These are phyloP conservation scores for Diaporthe amygdali DNA, from an alignment of 2,329 filamentous ascomycete species.

Conservation along the genomic window DNA sequence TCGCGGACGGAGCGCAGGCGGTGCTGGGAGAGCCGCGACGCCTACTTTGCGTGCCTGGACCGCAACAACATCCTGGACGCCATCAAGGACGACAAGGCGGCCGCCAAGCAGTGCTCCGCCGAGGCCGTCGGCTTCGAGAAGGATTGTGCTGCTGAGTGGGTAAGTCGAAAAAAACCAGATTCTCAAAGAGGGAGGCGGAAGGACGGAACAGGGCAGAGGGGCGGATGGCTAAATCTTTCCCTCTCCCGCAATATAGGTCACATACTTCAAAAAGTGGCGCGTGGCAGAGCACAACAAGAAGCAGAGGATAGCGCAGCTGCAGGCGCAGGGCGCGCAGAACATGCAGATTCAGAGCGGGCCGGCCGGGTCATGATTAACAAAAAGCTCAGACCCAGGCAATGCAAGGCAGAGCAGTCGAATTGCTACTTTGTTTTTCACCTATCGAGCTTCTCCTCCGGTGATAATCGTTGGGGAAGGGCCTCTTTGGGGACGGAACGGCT, in stretches of 20 bases:
- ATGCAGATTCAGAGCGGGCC: slow-evolving; percentile 45
- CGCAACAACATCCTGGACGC: slow-evolving; percentile 79
- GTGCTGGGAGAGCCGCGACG: slow-evolving; percentile 91
- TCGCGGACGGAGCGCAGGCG: slow-evolving; percentile 78
- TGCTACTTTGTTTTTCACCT: too few species aligned
- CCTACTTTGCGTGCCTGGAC: slow-evolving; percentile 89
- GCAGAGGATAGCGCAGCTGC: slow-evolving; percentile 75
- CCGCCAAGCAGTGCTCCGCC: slow-evolving; percentile 43
- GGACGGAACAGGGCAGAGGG: not conserved
- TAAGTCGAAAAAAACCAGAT: slow-evolving; percentile 48
- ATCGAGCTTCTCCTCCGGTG: not conserved
- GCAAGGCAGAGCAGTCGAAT: too few species aligned
- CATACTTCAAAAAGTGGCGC: slow-evolving; percentile 97
- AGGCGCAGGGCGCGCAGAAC: slow-evolving; percentile 72
- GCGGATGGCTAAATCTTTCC: not conserved
- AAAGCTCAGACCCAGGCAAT: too few species aligned
- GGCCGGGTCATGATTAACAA: slow-evolving; percentile 20
- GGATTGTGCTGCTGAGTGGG: slow-evolving; percentile 91
- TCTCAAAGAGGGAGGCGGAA: too few species aligned
- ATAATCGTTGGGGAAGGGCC: not conserved
- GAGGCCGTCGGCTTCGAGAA: slow-evolving; percentile 70
- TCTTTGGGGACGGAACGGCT: too few species aligned
- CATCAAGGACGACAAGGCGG: slow-evolving; percentile 47
- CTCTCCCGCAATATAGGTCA: slow-evolving; percentile 64
- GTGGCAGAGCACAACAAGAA: slow-evolving; percentile 91